Evolutionary conservation across 2,329 filamentous ascomycete genomes (phyloP).

Genomic region (Eutypella sp.): DNA sequence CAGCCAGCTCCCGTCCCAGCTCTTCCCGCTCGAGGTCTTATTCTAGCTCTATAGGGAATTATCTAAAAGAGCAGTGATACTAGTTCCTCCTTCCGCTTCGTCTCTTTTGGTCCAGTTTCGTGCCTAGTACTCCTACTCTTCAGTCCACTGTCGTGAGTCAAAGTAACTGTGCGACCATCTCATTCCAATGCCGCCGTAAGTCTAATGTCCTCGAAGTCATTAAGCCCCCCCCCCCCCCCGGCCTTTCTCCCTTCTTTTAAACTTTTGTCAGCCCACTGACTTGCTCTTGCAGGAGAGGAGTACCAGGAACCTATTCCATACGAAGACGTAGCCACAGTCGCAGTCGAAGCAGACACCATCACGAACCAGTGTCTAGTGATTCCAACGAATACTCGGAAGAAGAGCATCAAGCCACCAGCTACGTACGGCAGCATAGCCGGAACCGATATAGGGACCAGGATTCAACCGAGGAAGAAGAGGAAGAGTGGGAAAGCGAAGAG

Average conservation of each 20-base stretch:
- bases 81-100: constrained; percentile 3
- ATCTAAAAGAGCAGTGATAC: constrained; percentile 9
- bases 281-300: no score
- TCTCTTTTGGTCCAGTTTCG: constrained; percentile 20
- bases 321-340: background rate
- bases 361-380: constrained; percentile 22
- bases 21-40: no score
- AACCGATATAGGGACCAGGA: constrained; percentile 17
- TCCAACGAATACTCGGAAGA: constrained; percentile 37
- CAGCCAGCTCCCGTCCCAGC: no score
- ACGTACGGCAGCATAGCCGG: constrained; percentile 23
- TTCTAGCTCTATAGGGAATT: no score
- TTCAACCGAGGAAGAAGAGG: constrained; percentile 23
- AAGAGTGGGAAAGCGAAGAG: constrained; percentile 29
- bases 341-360: constrained; percentile 23
- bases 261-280: background rate
- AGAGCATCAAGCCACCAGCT: constrained; percentile 32
- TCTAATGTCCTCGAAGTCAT: constrained; percentile 7
- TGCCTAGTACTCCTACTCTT: constrained; percentile 45
- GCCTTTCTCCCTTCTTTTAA: background rate
- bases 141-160: constrained; percentile 41
- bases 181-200: constrained; percentile 43
- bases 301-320: no score
- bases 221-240: background rate
- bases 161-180: constrained; percentile 30